Conservation (phyloP, 1,284 basidiomycete genomes). For the Cutaneotrichosporon sp. region DNA sequence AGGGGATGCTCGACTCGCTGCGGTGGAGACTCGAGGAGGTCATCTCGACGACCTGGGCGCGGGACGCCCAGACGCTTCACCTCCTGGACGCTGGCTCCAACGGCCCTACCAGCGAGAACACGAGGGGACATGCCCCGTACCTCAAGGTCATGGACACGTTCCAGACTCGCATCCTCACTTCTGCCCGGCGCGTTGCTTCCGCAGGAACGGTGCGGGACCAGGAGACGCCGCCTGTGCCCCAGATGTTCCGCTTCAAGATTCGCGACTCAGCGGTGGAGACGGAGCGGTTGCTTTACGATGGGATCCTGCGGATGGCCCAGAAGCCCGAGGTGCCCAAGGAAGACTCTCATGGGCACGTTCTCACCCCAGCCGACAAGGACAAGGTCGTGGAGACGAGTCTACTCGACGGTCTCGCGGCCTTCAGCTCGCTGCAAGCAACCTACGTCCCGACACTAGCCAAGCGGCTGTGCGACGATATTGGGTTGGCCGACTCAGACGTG, state of each 20-base stretch:
- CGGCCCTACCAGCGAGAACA: slow-evolving; percentile 58
- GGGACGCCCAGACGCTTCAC: slow-evolving; percentile 83
- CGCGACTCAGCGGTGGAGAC: slow-evolving; percentile 85
- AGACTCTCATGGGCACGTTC: neutral
- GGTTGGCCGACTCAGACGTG: slow-evolving; percentile 73
- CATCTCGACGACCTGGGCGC: slow-evolving; percentile 75
- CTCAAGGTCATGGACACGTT: slow-evolving; percentile 77
- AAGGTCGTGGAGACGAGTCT: slow-evolving; percentile 74
- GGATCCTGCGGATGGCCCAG: slow-evolving; percentile 73
- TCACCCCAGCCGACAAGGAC: slow-evolving; percentile 1
- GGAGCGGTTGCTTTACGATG: slow-evolving; percentile 85
- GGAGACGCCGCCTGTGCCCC: slow-evolving; percentile 32
- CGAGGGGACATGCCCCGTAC: slow-evolving; percentile 56
- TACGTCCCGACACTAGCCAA: slow-evolving; percentile 77
- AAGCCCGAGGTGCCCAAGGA: slow-evolving; percentile 1
- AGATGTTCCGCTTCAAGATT: slow-evolving; percentile 63
- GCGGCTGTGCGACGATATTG: slow-evolving; percentile 77
- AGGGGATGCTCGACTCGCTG: slow-evolving; percentile 73
- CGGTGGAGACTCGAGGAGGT: slow-evolving; percentile 88
- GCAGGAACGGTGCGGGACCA: neutral
- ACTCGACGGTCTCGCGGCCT: slow-evolving; percentile 86
- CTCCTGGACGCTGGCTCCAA: slow-evolving; percentile 65
- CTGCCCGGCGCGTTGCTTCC: slow-evolving; percentile 60
- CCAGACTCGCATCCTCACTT: slow-evolving; percentile 76
- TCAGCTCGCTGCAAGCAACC: slow-evolving; percentile 70